Conservation (phyloP, 331 rosid species). For the Saraca asoca region DNA sequence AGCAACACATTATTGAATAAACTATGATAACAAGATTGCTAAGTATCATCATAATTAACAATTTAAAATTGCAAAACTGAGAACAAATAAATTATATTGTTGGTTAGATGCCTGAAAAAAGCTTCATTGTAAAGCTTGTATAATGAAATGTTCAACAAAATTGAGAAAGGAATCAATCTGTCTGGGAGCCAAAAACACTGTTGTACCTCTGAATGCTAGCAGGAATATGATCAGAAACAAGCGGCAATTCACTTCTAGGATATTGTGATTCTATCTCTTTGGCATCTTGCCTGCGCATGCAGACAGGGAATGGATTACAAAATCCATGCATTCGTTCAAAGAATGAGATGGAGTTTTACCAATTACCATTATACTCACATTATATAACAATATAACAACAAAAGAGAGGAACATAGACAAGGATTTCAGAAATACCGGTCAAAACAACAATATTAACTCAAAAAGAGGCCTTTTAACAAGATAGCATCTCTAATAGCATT, state of each 20-base stretch:
- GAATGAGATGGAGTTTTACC: slow-evolving; percentile 18
- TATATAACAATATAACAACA: slow-evolving; percentile 1
- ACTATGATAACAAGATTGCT: no score
- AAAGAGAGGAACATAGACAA: slow-evolving; percentile 1
- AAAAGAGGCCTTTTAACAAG: neutral
- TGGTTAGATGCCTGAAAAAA: no score
- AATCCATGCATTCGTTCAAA: slow-evolving; percentile 9
- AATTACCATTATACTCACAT: neutral
- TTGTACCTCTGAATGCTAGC: no score
- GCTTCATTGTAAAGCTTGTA: no score
- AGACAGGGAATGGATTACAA: slow-evolving; percentile 9
- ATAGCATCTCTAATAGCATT: slow-evolving; percentile 13
- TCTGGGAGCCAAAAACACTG: no score
- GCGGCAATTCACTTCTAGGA: slow-evolving; percentile 32
- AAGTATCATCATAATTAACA: no score
- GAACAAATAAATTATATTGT: no score
- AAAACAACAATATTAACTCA: neutral
- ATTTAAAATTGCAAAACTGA: no score
- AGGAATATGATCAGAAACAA: slow-evolving; percentile 43
- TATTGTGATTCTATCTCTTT: slow-evolving; percentile 50
- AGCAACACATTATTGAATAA: no score
- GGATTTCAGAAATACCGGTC: neutral
- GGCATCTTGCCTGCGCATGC: slow-evolving; percentile 70
- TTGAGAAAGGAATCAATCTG: no score
- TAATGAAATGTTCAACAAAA: no score